These are phyloP conservation scores for Chloroidium sp. DNA, from an alignment of 163 green algal species.

Conservation along the genomic window DNA sequence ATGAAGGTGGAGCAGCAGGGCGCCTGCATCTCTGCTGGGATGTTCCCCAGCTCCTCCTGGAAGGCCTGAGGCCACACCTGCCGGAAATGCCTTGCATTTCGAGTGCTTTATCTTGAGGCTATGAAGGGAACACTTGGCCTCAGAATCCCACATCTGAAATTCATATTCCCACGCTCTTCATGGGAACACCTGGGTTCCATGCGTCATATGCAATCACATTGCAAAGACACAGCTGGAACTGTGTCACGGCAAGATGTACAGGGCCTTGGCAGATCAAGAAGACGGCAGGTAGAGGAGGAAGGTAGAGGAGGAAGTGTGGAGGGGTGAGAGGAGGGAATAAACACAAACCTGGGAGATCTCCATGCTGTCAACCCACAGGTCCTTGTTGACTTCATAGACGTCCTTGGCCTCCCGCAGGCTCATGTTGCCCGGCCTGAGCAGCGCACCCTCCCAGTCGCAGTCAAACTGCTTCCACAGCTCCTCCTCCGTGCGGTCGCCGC, in stretches of 20 bases:
- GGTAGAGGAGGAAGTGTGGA: no score
- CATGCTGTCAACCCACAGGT: conserved; percentile 11
- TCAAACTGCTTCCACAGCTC: neutral
- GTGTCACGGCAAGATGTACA: no score
- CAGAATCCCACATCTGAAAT: no score
- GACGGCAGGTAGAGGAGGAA: neutral
- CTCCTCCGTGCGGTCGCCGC: neutral
- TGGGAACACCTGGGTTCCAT: no score
- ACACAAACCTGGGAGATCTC: neutral
- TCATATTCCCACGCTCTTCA: no score
- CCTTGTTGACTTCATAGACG: conserved; percentile 3
- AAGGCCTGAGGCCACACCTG: conserved; percentile 21
- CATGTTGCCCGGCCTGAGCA: neutral
- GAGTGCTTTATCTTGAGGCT: no score
- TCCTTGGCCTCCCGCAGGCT: neutral
- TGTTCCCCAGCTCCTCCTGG: conserved; percentile 11
- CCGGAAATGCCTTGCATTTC: no score
- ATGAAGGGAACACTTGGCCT: no score
- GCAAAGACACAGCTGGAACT: no score
- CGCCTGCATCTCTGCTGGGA: conserved; percentile 13
- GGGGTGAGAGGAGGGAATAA: no score
- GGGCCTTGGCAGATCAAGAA: neutral
- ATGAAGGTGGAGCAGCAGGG: conserved; percentile 26
- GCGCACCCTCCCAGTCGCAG: conserved; percentile 12
- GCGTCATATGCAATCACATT: no score